Evolutionary conservation across 208 protist genomes (phyloP).

Genomic region (Leishmania lainsoni): DNA sequence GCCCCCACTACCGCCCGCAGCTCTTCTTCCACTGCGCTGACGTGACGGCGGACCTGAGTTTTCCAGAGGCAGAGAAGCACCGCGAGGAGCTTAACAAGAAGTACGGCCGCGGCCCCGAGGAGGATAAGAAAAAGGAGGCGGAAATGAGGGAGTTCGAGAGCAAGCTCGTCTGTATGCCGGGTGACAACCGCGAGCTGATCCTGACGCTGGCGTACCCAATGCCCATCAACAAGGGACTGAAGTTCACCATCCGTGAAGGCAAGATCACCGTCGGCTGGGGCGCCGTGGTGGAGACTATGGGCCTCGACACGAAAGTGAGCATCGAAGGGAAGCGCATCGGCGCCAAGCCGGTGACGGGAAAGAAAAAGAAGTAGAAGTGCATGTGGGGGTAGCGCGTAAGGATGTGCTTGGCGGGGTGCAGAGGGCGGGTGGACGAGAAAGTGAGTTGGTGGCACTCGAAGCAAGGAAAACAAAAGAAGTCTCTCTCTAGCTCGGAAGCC

Average conservation of each 20-base stretch:
- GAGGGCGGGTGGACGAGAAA: neutral
- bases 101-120: constrained; percentile 78
- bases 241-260: constrained; percentile 99
- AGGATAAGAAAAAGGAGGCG: constrained; percentile 81
- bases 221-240: constrained; percentile 94
- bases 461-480: neutral
- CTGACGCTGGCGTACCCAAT: constrained; percentile 95
- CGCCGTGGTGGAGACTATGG: constrained; percentile 94
- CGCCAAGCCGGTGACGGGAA: constrained; percentile 37
- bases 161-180: constrained; percentile 98
- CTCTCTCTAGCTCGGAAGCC: neutral
- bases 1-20: constrained; percentile 97
- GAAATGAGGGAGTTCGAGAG: constrained; percentile 85
- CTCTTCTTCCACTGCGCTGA: constrained; percentile 98
- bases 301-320: constrained; percentile 86
- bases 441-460: neutral
- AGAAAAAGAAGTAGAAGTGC: constrained; percentile 60
- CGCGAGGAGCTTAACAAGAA: constrained; percentile 80
- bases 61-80: constrained; percentile 87
- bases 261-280: constrained; percentile 98
- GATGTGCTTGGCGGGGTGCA: neutral
- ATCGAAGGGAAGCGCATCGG: constrained; percentile 73
- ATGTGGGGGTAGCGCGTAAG: too few relatives aligned
- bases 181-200: constrained; percentile 95
- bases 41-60: constrained; percentile 95